phyloP scores from a whole-genome alignment of 177 flowering plant species.

The Telopea speciosissima region DNA sequence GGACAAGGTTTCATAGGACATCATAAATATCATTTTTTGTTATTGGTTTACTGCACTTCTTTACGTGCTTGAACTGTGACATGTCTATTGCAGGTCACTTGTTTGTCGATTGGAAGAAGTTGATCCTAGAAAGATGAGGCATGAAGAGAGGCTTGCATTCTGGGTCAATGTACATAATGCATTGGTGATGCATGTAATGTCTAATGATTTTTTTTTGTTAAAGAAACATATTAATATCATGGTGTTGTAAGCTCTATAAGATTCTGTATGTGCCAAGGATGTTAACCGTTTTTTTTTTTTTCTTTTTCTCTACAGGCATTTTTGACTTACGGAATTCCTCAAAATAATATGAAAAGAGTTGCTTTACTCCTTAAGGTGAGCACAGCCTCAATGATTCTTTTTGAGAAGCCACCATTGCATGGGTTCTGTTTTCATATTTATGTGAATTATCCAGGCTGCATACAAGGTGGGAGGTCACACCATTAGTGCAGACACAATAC shows the following conservation, averaged over 20 bases:
- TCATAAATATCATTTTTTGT: background rate
- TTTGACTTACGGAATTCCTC: conserved; percentile 72
- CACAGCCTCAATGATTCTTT: conserved; percentile 5
- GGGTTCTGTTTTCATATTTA: conserved; percentile 15
- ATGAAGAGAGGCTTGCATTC: conserved; percentile 92
- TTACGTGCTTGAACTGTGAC: background rate
- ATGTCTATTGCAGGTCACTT: conserved; percentile 51
- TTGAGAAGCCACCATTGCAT: background rate
- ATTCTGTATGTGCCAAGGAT: conserved; percentile 8
- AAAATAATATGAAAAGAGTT: conserved; percentile 50
- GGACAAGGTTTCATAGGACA: background rate
- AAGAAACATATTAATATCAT: background rate
- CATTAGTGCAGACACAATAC: conserved; percentile 76
- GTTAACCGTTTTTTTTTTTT: background rate
- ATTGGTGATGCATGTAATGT: conserved; percentile 91
- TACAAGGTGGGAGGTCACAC: conserved; percentile 87
- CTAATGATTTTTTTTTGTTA: background rate
- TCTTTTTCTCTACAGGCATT: conserved; percentile 44
- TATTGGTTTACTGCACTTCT: background rate
- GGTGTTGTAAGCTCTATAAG: background rate
- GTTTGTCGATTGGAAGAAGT: conserved; percentile 62
- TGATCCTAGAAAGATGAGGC: conserved; percentile 65
- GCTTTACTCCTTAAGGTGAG: conserved; percentile 64
- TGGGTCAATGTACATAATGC: conserved; percentile 97
- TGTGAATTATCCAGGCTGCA: conserved; percentile 58